Evolutionary conservation across 768 basidiomycete genomes (phyloP), one percentile per base, ranked within the genome.

Genomic region (Trichaptum fuscoviolaceum): DNA sequence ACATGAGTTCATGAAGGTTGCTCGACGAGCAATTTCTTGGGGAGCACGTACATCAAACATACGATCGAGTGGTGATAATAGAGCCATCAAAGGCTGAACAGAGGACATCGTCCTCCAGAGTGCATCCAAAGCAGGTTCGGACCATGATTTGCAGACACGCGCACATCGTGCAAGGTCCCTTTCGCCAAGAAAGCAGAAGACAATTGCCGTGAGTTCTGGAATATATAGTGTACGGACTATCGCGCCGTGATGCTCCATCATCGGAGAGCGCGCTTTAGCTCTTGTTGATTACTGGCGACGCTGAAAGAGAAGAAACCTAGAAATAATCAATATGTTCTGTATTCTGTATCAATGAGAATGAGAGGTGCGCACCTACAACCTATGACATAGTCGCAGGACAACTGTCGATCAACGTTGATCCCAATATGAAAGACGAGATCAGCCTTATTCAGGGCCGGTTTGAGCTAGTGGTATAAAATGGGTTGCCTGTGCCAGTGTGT

Each of bases 91-190:
- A 24, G 10, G 59, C 12, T 34, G 3, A 15, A 61, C 15, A 9
- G 25, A 25, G 23, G 25, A 26, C 20, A 58, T 23, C 24, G 10
- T 2, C 24, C 18, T 25, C 59, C 59, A 61, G 3, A 61, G 23
- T 25, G 59, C 30, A 18, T 61, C 59, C 12, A 25, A 18, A 15
- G 59, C 59, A 15, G 30, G 25, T 18, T 34, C 59, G 9, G 59
- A 61, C 59, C 59, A 61, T 2, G 59, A 4, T 17, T 61, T 61
- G 59, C 59, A 61, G 59, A 61, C 59, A 61, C 59, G 24, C 23
- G 30, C 23, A 24, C 25, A 25, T 15, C 59, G 3, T 9, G 59
- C 4, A 61, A 25, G 24, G 15, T 25, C 59, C 24, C 15, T 17
- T 18, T 61, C 15, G 30, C 15, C 17, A 61, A 34, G 24, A 61